These are phyloP conservation scores for Naegleria fowleri DNA, from an alignment of 208 protist species.

Conservation along the genomic window DNA sequence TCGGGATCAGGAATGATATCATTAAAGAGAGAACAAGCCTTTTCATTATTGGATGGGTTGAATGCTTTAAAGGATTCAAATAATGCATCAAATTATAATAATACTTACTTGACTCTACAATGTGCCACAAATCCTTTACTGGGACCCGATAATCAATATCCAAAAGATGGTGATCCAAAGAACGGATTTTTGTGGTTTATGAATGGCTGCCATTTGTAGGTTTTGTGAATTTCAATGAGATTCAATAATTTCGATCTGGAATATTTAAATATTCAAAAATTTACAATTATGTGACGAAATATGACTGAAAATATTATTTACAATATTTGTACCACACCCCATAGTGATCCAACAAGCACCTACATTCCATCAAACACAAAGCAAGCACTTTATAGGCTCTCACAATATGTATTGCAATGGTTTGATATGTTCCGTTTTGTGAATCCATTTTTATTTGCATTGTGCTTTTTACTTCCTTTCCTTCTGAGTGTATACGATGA, in stretches of 20 bases:
- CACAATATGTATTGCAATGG: not conserved
- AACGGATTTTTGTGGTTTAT: not conserved
- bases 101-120: not conserved
- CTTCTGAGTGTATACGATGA: not conserved
- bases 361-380: not conserved
- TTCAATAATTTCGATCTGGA: too few relatives aligned
- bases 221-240: not conserved
- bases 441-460: not conserved
- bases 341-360: not conserved
- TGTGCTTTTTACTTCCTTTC: not conserved
- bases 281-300: too few relatives aligned
- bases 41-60: not conserved
- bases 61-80: not conserved
- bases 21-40: not conserved
- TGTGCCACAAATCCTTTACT: not conserved
- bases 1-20: too few relatives aligned
- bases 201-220: conserved; percentile 4
- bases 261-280: too few relatives aligned
- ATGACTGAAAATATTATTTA: too few relatives aligned
- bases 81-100: not conserved
- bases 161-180: not conserved
- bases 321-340: too few relatives aligned
- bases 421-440: not conserved
- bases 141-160: not conserved
- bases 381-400: not conserved